Percentiles rank a stretch among this genome's conserved stretches.
phyloP scores from a whole-genome alignment of 2,329 filamentous ascomycete genomes.

The Fusarium kyushuense region DNA sequence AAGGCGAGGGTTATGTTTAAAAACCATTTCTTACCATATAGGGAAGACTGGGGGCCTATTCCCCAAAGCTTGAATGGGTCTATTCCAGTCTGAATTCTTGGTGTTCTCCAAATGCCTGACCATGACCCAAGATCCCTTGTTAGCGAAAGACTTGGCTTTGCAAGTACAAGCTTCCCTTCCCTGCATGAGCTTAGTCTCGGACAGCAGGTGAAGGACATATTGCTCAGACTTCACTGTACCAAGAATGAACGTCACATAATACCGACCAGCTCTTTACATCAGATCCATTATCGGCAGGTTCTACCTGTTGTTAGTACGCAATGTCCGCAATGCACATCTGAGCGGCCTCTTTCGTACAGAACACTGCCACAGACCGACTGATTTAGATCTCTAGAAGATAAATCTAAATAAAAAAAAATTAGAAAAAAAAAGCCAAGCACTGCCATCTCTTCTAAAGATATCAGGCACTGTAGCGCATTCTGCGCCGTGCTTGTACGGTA shows the following conservation, averaged over 20 bases:
- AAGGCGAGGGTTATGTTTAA: constrained; percentile 15
- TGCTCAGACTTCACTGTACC: constrained; percentile 10
- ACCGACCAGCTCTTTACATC: background rate
- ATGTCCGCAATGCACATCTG: background rate
- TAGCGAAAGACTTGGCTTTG: constrained; percentile 36
- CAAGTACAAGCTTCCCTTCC: constrained; percentile 31
- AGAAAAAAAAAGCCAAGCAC: background rate
- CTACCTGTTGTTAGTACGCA: background rate
- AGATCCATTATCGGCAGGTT: constrained; percentile 11
- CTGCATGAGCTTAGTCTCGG: constrained; percentile 24
- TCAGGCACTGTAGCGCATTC: background rate
- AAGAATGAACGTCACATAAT: background rate
- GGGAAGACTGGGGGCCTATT: constrained; percentile 25
- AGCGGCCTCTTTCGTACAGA: background rate
- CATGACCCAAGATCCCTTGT: constrained; percentile 26
- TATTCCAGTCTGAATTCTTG: constrained; percentile 27
- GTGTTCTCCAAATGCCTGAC: constrained; percentile 37
- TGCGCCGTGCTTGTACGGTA: background rate
- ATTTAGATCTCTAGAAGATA: background rate
- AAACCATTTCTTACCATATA: constrained; percentile 23
- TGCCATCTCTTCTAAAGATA: background rate
- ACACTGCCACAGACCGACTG: constrained; percentile 25
- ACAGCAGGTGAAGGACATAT: constrained; percentile 28
- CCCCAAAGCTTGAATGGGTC: constrained; percentile 36
- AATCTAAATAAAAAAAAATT: no score